phyloP scores from a whole-genome alignment of 805 yeast genomes.

The Zygosaccharomyces rouxii region DNA sequence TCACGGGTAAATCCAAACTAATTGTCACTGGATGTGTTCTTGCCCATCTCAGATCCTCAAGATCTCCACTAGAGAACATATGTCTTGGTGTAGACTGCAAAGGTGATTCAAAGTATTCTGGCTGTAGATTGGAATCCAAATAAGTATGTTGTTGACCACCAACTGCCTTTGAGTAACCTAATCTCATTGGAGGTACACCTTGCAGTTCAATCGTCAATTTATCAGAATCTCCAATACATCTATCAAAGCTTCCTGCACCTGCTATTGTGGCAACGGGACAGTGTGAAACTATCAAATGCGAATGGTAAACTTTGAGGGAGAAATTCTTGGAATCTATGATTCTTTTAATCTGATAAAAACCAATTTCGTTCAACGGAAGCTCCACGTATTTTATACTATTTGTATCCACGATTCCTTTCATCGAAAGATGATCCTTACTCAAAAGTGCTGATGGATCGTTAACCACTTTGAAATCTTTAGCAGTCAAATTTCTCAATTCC shows the following conservation, averaged over 20 bases:
- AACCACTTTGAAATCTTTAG: conserved; percentile 45
- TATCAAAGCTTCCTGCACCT: conserved; percentile 40
- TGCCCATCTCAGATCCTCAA: conserved; percentile 42
- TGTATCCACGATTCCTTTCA: conserved; percentile 16
- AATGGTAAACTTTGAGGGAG: conserved; percentile 54
- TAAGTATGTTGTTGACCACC: conserved; percentile 30
- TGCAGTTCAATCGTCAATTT: conserved; percentile 48
- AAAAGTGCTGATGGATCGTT: conserved; percentile 15
- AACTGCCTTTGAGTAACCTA: conserved; percentile 49
- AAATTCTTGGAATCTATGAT: conserved; percentile 66
- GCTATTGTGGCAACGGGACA: conserved; percentile 70
- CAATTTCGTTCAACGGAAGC: conserved; percentile 64
- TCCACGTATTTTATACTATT: conserved; percentile 51
- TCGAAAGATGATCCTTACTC: conserved; percentile 19
- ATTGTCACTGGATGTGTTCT: conserved; percentile 42
- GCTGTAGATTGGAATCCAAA: conserved; percentile 45
- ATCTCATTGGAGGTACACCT: conserved; percentile 77
- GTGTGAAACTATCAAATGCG: conserved; percentile 60
- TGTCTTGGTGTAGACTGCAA: conserved; percentile 35
- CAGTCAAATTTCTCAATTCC: conserved; percentile 49
- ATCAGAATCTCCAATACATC: conserved; percentile 62
- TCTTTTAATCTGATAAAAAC: conserved; percentile 65
- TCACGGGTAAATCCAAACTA: conserved; percentile 40
- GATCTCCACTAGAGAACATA: conserved; percentile 32
- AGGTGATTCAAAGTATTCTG: conserved; percentile 51